phyloP scores from a whole-genome alignment of 2,329 filamentous ascomycete species.

The Microsporum audouinii region DNA sequence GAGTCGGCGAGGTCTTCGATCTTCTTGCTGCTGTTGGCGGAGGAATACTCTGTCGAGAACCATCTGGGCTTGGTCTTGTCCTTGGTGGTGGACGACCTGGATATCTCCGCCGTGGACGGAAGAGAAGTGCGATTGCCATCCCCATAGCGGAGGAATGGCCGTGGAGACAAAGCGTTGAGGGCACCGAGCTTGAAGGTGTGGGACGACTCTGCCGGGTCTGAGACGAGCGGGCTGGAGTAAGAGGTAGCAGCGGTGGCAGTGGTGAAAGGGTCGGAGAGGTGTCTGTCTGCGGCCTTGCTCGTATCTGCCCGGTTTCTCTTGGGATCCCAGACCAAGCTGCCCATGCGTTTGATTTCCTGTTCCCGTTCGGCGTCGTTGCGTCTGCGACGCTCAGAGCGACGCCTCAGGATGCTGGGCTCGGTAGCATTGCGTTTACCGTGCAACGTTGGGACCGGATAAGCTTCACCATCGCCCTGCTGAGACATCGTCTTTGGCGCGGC shows the following conservation, averaged over 20 bases:
- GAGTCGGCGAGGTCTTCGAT: constrained; percentile 67
- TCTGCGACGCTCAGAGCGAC: constrained; percentile 66
- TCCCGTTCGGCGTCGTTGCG: constrained; percentile 67
- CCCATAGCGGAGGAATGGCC: constrained; percentile 69
- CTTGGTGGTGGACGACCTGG: constrained; percentile 40
- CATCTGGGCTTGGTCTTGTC: constrained; percentile 40
- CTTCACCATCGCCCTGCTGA: constrained; percentile 28
- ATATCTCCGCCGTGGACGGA: constrained; percentile 34
- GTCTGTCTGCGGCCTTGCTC: constrained; percentile 46
- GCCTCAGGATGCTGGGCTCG: constrained; percentile 47
- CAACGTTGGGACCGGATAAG: constrained; percentile 39
- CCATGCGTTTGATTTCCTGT: constrained; percentile 78
- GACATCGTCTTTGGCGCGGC: constrained; percentile 23
- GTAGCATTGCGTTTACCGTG: constrained; percentile 49
- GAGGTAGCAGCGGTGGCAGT: not conserved
- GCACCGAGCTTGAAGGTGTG: constrained; percentile 69
- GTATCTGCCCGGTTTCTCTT: constrained; percentile 51
- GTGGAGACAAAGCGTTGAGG: constrained; percentile 69
- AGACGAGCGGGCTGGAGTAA: constrained; percentile 25
- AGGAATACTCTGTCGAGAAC: constrained; percentile 22
- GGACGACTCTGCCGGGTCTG: constrained; percentile 39
- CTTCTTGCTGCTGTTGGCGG: constrained; percentile 51
- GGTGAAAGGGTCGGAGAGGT: constrained; percentile 57
- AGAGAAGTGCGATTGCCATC: constrained; percentile 49
- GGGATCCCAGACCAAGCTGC: constrained; percentile 49